phyloP scores from a whole-genome alignment of 345 rosid genomes.

The Brassica carinata region DNA sequence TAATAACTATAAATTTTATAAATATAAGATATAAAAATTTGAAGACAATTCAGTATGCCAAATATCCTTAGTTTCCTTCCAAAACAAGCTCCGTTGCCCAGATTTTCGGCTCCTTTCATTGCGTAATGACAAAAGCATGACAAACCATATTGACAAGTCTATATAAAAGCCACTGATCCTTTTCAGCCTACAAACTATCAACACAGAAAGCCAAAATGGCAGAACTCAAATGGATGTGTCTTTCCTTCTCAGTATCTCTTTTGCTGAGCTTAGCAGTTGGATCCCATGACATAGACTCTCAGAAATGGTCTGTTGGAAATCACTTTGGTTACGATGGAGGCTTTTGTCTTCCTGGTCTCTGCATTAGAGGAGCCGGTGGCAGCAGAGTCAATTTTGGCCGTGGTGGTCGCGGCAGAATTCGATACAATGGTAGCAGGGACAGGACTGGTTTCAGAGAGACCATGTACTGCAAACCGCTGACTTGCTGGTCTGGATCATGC shows the following conservation, averaged over 20 bases:
- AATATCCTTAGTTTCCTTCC: not conserved
- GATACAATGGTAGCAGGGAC: not conserved
- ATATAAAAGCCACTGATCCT: conserved; percentile 9
- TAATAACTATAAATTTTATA: not conserved
- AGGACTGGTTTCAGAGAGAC: conserved; percentile 5
- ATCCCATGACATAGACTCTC: conserved; percentile 8
- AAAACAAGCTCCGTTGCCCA: conserved; percentile 12
- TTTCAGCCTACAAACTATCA: conserved; percentile 8
- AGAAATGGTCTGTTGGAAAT: conserved; percentile 32
- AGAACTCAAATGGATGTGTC: conserved; percentile 28
- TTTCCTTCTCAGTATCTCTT: conserved; percentile 31
- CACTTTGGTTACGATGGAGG: conserved; percentile 31
- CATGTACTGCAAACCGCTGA: conserved; percentile 30
- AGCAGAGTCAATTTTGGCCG: conserved; percentile 8
- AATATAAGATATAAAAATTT: not conserved
- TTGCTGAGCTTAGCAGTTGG: conserved; percentile 29
- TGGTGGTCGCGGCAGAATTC: conserved; percentile 19
- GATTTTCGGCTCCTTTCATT: conserved; percentile 12
- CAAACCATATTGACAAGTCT: conserved; percentile 22
- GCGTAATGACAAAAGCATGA: conserved; percentile 32
- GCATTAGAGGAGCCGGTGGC: conserved; percentile 30
- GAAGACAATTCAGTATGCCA: not conserved
- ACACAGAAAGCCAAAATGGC: conserved; percentile 22
- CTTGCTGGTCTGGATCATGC: conserved; percentile 31
- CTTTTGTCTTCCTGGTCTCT: conserved; percentile 38